Percentiles rank a stretch among this genome's conserved stretches.
These are phyloP conservation scores for Haplosporangium sp. DNA, from an alignment of 371 early-diverging fungal genomes.

Conservation along the genomic window DNA sequence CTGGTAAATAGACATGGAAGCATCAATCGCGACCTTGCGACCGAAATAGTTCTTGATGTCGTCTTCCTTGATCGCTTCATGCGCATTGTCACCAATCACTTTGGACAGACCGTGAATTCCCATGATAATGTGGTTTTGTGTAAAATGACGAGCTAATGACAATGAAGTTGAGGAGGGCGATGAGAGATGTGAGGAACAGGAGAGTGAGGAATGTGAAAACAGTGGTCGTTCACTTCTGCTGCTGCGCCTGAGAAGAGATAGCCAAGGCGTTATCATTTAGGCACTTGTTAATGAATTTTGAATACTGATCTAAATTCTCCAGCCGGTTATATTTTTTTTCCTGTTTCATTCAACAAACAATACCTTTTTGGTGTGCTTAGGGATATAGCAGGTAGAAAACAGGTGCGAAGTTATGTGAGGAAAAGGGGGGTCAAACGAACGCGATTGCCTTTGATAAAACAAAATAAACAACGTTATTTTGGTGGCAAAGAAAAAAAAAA, in stretches of 20 bases:
- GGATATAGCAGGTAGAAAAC: too few species aligned
- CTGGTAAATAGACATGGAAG: slow-evolving; percentile 99
- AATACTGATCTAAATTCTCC: too few species aligned
- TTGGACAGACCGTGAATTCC: slow-evolving; percentile 96
- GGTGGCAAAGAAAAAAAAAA: slow-evolving; percentile 14
- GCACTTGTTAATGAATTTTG: too few species aligned
- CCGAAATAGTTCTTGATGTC: slow-evolving; percentile 94
- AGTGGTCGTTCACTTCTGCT: too few species aligned
- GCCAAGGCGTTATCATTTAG: too few species aligned
- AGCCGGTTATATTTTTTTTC: too few species aligned
- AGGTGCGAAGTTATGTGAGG: not conserved
- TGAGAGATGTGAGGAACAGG: not conserved
- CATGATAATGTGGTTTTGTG: slow-evolving; percentile 62
- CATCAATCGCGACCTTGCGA: slow-evolving; percentile 98
- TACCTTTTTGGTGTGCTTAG: too few species aligned
- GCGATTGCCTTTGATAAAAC: too few species aligned
- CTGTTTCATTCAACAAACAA: too few species aligned
- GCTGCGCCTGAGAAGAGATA: too few species aligned
- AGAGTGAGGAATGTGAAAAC: too few species aligned
- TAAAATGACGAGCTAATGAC: slow-evolving; percentile 11
- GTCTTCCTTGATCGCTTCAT: slow-evolving; percentile 82
- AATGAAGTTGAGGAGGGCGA: not conserved
- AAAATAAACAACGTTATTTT: slow-evolving; percentile 1
- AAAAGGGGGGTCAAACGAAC: not conserved
- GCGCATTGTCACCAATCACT: slow-evolving; percentile 95